A percentile compares a stretch with the other conserved stretches of the same genome.
phyloP scores from a whole-genome alignment of 2,329 filamentous ascomycete species.

The Sclerotinia trifoliorum region DNA sequence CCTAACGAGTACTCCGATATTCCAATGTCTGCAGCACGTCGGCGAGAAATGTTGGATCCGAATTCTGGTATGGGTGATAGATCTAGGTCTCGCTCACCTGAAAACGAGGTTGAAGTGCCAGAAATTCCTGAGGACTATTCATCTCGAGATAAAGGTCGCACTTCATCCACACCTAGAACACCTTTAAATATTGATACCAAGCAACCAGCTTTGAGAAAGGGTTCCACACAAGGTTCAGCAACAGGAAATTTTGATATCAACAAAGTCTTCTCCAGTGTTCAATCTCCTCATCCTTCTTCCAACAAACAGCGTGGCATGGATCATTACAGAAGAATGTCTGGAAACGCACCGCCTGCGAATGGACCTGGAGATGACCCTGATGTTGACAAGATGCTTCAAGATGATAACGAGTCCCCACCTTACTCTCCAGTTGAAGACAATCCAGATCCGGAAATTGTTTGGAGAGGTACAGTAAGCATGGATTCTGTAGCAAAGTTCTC shows the following conservation, averaged over 20 bases:
- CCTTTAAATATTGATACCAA: slow-evolving; percentile 39
- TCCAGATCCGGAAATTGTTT: slow-evolving; percentile 69
- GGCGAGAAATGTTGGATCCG: slow-evolving; percentile 44
- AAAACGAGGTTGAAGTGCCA: slow-evolving; percentile 38
- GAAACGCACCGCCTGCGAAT: slow-evolving; percentile 42
- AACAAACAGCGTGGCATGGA: slow-evolving; percentile 40
- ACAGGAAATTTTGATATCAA: slow-evolving; percentile 70
- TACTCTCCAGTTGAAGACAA: slow-evolving; percentile 78
- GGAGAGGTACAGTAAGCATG: slow-evolving; percentile 77
- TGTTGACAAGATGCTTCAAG: slow-evolving; percentile 83
- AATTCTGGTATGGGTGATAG: slow-evolving; percentile 39
- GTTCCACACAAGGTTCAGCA: slow-evolving; percentile 29
- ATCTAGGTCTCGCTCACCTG: slow-evolving; percentile 42
- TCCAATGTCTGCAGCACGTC: slow-evolving; percentile 37
- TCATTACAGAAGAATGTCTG: slow-evolving; percentile 42
- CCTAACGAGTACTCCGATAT: slow-evolving; percentile 33
- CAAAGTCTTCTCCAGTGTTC: slow-evolving; percentile 79
- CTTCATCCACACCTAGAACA: slow-evolving; percentile 32
- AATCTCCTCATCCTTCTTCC: slow-evolving; percentile 56
- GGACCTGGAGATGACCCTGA: slow-evolving; percentile 77
- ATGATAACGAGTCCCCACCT: slow-evolving; percentile 74
- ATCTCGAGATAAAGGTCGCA: slow-evolving; percentile 35
- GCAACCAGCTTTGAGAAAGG: slow-evolving; percentile 31
- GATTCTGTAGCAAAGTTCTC: slow-evolving; percentile 71
- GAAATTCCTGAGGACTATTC: slow-evolving; percentile 37